Base-by-base conservation (phyloP, 176 grass and related monocot species). In the Triticum monococcum region DNA sequence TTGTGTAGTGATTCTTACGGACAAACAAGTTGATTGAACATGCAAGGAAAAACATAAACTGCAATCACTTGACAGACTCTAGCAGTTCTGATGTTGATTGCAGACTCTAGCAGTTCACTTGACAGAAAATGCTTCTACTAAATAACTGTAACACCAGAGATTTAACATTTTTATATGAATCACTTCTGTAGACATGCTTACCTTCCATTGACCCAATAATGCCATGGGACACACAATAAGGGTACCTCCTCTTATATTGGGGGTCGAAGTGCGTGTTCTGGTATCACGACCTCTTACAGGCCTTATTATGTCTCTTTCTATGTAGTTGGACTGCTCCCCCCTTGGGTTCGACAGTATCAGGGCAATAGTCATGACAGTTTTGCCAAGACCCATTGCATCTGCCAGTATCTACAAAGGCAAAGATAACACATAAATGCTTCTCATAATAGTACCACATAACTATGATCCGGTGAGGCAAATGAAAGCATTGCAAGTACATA, bases 311-410 rank as follows among this genome's bases (percentile, higher is more conserved):
- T 82, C 80, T 37, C 37, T 89, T 68, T 87, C 68, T 77, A 79
- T 81, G 65, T 77, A 48, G 54, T 81, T 26, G 61, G 78, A 92
- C 20, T 17, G 79, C 71, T 92, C 78, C 20, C 88, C 89, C 74
- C 76, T 98, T 78, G 88, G 91, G 30, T 89, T 85, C 83, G 91
- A 83, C n/a, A 95, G 93, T 89, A 98, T 85, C 32, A 95, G 60
- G 80, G 95, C 91, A 91, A 98, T 95, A 54, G 93, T 92, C 95
- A 95, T 98, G 23, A 98, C 95, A 83, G 95, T 95, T 91, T 98
- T 95, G 36, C 95, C 95, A 81, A 98, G 91, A 80, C 93, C 95
- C 95, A 98, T 98, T 83, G 95, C 93, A 84, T 98, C 93, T 35
- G 95, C 93, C 56, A 98, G 70, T 71, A 98, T 98, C 93, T 98